A percentile compares a stretch with the other conserved stretches of the same genome.
These are phyloP conservation scores for Silybum marianum DNA, from an alignment of 129 eudicot species.

Conservation along the genomic window DNA sequence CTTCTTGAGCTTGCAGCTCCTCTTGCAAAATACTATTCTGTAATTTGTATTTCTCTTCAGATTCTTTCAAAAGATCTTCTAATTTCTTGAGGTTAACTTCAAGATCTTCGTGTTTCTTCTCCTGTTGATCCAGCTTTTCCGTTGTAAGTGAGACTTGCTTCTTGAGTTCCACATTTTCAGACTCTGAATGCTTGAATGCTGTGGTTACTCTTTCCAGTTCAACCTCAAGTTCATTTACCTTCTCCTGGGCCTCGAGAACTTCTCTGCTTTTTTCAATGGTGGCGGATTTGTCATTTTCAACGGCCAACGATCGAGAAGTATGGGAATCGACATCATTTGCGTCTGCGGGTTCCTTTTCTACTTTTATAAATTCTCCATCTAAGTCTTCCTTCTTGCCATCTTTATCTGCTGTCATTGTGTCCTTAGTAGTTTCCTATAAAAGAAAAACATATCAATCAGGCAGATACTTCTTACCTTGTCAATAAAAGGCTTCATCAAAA, in stretches of 20 bases:
- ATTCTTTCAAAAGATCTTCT: constrained; percentile 49
- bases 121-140: constrained; percentile 59
- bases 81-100: constrained; percentile 60
- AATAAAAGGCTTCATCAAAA: neutral
- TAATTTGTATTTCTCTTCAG: constrained; percentile 53
- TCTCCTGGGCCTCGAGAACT: constrained; percentile 73
- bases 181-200: constrained; percentile 64
- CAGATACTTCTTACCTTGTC: neutral
- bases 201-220: constrained; percentile 63
- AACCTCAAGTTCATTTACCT: constrained; percentile 64
- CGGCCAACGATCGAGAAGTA: constrained; percentile 33
- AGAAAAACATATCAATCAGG: constrained; percentile 7
- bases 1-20: constrained; percentile 66
- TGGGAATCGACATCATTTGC: constrained; percentile 36
- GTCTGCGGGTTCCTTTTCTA: constrained; percentile 68
- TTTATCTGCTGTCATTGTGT: constrained; percentile 23
- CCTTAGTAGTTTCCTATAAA: constrained; percentile 35
- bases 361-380: constrained; percentile 91
- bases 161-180: constrained; percentile 60
- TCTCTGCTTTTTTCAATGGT: constrained; percentile 59
- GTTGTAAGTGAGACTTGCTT: constrained; percentile 54
- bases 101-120: constrained; percentile 59
- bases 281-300: constrained; percentile 39
- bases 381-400: constrained; percentile 66
- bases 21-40: constrained; percentile 67